Evolutionary conservation across 345 rosid species (phyloP), one percentile per base, ranked within the genome.

Genomic region (Limnanthes douglasii): DNA sequence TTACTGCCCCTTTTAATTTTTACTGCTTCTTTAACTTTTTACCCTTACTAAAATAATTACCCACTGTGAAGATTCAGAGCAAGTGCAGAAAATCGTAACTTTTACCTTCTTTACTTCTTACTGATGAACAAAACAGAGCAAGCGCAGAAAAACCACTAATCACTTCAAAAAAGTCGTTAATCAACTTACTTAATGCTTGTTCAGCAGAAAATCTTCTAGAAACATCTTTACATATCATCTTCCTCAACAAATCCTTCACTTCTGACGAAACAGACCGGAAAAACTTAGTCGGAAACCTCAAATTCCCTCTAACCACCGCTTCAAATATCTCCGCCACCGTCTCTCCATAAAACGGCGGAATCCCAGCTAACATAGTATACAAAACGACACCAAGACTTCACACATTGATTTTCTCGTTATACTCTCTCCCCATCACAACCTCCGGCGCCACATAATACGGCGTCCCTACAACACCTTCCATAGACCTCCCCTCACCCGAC

Each of bases 371-470:
- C 92, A 90, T 60, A 1, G 81, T 56, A 41, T 74, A 90, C 53
- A 79, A 1, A 6, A 74, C 74, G 6, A 84, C 82, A 1, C 98
- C 82, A 0, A 65, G 81, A 12, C 98, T 79, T 94, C 95, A 77
- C 0, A 76, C 31, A 28, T 88, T 94, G 0, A 74, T 81, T 42
- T 88, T 80, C 60, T 76, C 86, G 0, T 52, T 50, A 24, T 79
- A 79, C 8, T 56, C 49, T 21, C 45, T 45, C 3, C 94, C 95
- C 57, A 49, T 34, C 24, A 83, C 31, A 40, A 83, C 78, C 73
- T 88, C 97, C 25, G 86, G 86, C 18, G 86, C 92, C n/a, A 79
- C 84, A 29, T 83, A 83, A 8, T 88, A 79, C 20, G 86, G 97
- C 47, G 86, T 88, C 1, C 97, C 86, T 5, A 79, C 92, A 2